These are phyloP conservation scores for Pyricularia pennisetigena DNA, from an alignment of 2,329 filamentous ascomycete species.

Conservation along the genomic window DNA sequence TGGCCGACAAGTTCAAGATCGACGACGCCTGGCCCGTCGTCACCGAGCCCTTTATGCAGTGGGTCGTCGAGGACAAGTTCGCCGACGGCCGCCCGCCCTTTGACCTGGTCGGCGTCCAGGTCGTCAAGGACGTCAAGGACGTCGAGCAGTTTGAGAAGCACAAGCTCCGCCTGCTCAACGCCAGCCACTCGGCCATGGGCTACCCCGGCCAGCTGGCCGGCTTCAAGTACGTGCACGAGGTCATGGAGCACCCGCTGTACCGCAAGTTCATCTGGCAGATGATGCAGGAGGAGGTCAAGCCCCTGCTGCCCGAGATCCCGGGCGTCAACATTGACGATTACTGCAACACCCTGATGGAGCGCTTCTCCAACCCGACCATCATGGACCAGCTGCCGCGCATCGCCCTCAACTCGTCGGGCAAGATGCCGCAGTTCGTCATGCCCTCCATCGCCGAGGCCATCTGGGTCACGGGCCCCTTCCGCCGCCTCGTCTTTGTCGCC, in stretches of 20 bases:
- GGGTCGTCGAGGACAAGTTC: conserved; percentile 45
- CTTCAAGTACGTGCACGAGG: conserved; percentile 44
- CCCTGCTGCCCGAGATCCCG: conserved; percentile 36
- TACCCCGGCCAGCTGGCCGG: conserved; percentile 41
- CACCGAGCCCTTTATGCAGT: conserved; percentile 46
- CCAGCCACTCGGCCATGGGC: conserved; percentile 39
- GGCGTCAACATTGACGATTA: conserved; percentile 42
- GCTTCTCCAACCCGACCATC: conserved; percentile 46
- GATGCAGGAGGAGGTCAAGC: conserved; percentile 46
- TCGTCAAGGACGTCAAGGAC: conserved; percentile 38
- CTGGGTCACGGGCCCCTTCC: conserved; percentile 31
- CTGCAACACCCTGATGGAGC: conserved; percentile 41
- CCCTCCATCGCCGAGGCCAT: conserved; percentile 36
- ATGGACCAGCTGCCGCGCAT: conserved; percentile 43
- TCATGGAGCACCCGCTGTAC: conserved; percentile 37
- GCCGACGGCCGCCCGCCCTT: conserved; percentile 39
- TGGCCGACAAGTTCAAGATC: conserved; percentile 34
- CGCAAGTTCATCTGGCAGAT: conserved; percentile 39
- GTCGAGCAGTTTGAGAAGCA: conserved; percentile 47
- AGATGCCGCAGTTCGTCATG: conserved; percentile 43
- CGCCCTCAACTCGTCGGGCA: conserved; percentile 40
- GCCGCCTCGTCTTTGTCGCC: conserved; percentile 36
- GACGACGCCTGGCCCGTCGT: conserved; percentile 43
- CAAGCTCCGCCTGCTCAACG: conserved; percentile 45
- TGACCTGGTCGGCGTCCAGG: conserved; percentile 41